These are phyloP conservation scores for Tetrapyrgos nigripes DNA, from an alignment of 1,284 basidiomycete species.

Conservation along the genomic window DNA sequence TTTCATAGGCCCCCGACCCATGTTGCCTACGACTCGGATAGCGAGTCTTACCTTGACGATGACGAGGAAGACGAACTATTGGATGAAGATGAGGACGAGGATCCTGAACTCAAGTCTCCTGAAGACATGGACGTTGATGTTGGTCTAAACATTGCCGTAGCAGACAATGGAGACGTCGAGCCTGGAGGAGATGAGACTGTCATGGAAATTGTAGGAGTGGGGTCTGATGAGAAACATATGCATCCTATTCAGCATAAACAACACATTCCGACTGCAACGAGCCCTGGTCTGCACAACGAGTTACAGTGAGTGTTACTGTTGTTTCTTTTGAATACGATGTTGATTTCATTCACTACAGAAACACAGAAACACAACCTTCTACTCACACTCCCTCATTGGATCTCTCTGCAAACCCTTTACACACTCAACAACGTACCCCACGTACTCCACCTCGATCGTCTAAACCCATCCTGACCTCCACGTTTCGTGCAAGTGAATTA, in stretches of 20 bases:
- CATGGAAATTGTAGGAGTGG: slow-evolving; percentile 20
- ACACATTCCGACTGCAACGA: slow-evolving; percentile 7
- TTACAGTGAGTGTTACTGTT: neutral
- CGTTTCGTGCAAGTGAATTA: slow-evolving; percentile 55
- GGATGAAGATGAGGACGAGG: slow-evolving; percentile 17
- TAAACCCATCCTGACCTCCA: slow-evolving; percentile 52
- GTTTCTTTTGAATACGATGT: neutral
- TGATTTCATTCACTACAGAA: neutral
- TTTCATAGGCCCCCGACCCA: slow-evolving; percentile 26
- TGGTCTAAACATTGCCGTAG: slow-evolving; percentile 5
- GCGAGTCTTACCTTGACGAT: slow-evolving; percentile 39
- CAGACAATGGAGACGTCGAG: slow-evolving; percentile 16
- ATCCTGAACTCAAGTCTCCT: neutral
- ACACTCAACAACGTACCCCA: neutral
- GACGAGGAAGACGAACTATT: slow-evolving; percentile 41
- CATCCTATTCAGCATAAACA: slow-evolving; percentile 50
- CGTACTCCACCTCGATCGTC: slow-evolving; percentile 25
- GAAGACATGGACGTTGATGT: slow-evolving; percentile 16
- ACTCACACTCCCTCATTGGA: neutral
- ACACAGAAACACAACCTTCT: neutral
- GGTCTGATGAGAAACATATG: slow-evolving; percentile 47
- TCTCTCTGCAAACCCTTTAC: neutral
- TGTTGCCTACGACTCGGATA: slow-evolving; percentile 49
- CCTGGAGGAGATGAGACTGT: slow-evolving; percentile 19
- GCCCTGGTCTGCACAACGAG: slow-evolving; percentile 3